Evolutionary conservation across 352 stramenopile species (phyloP), one percentile per base, ranked within the genome.

Genomic region (Aphanomyces cochlioides): DNA sequence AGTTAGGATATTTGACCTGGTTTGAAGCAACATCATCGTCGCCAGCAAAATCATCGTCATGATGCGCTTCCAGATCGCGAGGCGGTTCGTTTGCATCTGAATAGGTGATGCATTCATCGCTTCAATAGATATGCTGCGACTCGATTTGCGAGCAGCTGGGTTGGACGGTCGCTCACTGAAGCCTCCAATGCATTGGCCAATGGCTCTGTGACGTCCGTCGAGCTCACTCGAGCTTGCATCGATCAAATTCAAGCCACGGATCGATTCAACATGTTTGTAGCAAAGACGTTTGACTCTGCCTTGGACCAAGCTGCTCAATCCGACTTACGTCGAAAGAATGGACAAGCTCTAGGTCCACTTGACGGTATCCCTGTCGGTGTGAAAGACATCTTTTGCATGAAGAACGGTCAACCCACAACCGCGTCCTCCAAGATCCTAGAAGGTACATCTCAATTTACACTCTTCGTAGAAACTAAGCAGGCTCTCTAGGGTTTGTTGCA

Each of bases 331-430:
- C 83, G 89, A 17, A 67, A 69, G 5, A 66, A 73, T 28, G 81
- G 82, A 5, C 43, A 74, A 7, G 43, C 78, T 2, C 77, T 80
- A 19, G 83, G 83, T n/a, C 47, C 80, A 15, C 76, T 99, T 43
- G 94, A 98, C 74, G 97, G 97, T 50, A 96, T 99, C 64, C 96
- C 96, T 2, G 76, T 99, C 6, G 96, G 92, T 10, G 79, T 99
- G 21, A 99, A 99, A 74, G 92, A 98, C 65, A 97, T 98, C 73
- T 93, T 98, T 60, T 98, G 96, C 69, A 92, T 92, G 87, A 75
- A 93, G 48, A 81, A 82, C 39, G 39, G 34, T n/a, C 82, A 93
- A 21, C 85, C 91, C 10, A 97, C 93, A 5, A 95, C 90, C 6
- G 93, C 94, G 7, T 78, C 78, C 8, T 98, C 92, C 65, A 89